These are phyloP conservation scores for Candida gorgasii DNA, from an alignment of 805 yeast genomes.

Conservation along the genomic window DNA sequence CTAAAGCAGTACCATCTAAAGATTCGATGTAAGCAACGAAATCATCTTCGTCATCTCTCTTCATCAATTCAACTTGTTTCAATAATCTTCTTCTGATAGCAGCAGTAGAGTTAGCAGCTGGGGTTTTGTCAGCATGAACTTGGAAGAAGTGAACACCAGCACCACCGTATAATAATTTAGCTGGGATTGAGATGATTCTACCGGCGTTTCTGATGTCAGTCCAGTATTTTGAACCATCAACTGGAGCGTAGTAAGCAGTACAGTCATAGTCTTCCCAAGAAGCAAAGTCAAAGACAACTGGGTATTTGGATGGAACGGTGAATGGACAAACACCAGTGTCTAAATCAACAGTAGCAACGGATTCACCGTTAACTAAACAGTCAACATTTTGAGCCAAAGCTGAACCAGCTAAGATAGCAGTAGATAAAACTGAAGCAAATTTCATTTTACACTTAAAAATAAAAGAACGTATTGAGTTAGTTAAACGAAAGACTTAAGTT, in stretches of 20 bases:
- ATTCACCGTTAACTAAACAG: conserved; percentile 34
- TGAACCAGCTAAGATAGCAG: conserved; percentile 19
- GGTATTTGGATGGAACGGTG: conserved; percentile 28
- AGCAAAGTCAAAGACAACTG: conserved; percentile 26
- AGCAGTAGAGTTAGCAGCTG: conserved; percentile 40
- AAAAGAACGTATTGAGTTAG: conserved; percentile 11
- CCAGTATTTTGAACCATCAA: conserved; percentile 25
- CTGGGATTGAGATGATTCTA: conserved; percentile 32
- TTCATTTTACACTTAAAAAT: conserved; percentile 10
- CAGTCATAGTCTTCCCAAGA: conserved; percentile 31
- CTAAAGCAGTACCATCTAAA: conserved; percentile 23
- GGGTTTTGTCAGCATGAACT: conserved; percentile 26
- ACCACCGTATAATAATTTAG: conserved; percentile 26
- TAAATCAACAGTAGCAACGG: conserved; percentile 38
- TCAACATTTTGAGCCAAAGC: conserved; percentile 33
- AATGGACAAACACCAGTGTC: conserved; percentile 42
- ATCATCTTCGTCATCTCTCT: conserved; percentile 37
- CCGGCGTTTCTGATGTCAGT: conserved; percentile 37
- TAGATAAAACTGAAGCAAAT: conserved; percentile 13
- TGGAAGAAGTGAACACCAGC: conserved; percentile 29
- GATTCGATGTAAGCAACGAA: conserved; percentile 20
- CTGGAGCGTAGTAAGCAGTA: conserved; percentile 35
- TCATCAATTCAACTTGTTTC: conserved; percentile 18
- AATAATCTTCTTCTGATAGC: conserved; percentile 41
- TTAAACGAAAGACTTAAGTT: conserved; percentile 6